A percentile compares a stretch with the other conserved stretches of the same genome.
Conservation (phyloP, 257 asterid species). For the Parsonsia alboflavescens region DNA sequence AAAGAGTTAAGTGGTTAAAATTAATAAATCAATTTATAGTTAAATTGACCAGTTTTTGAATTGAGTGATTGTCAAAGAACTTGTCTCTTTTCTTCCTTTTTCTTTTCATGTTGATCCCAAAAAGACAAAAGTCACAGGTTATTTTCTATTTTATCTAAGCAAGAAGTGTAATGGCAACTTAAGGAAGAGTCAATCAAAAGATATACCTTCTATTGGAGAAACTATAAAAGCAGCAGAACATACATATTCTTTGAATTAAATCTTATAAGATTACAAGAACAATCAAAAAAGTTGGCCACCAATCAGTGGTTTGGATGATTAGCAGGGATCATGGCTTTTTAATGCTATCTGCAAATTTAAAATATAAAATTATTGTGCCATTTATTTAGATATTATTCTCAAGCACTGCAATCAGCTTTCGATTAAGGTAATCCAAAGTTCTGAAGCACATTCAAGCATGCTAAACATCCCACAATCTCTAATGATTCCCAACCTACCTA, state of each 20-base stretch:
- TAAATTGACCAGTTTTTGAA: no score
- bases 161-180: background rate
- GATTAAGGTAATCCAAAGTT: slow-evolving; percentile 14
- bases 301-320: background rate
- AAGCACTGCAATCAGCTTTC: background rate
- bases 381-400: background rate
- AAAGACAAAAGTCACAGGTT: no score
- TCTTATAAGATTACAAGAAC: background rate
- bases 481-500: slow-evolving; percentile 5
- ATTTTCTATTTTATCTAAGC: no score
- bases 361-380: background rate
- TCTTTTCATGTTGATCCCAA: no score
- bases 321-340: background rate
- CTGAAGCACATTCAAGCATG: slow-evolving; percentile 10
- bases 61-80: no score
- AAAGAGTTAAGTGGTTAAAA: no score
- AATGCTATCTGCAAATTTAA: background rate
- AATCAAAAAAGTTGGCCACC: background rate
- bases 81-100: no score
- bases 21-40: no score
- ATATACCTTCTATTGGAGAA: background rate
- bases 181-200: background rate
- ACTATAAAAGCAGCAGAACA: background rate
- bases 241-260: background rate
- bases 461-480: slow-evolving; percentile 1